Evolutionary conservation across 805 yeast species (phyloP), one percentile per base, ranked within the genome.

Genomic region (Debaryomyces hansenii): DNA sequence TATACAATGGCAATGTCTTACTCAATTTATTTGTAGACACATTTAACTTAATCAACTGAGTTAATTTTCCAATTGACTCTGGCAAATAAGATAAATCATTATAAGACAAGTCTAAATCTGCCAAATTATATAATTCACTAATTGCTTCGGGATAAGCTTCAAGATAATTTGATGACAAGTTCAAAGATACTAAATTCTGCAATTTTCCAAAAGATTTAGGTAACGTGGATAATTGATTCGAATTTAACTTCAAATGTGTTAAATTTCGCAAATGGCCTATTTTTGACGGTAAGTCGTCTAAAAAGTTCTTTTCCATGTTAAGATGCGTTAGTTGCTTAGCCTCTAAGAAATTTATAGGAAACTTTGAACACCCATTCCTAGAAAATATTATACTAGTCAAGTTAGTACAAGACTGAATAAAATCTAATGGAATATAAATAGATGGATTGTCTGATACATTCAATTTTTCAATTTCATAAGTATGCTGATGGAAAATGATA

Each of bases 381-480:
- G 87, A 82, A 71, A 84, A 88, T 46, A 82, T 77, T 50, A 90
- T 73, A 44, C 80, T 78, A 21, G 79, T 75, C 57, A 90, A 72
- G 57, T 87, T 87, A 35, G 82, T 78, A 53, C 96, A 88, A 20
- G 85, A 80, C 60, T 90, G 96, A 57, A 91, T 83, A 61, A 91
- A 91, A 59, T 90, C 96, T 45, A 82, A 69, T 0, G 97, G 96
- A 29, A 91, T 71, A 48, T 83, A 81, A 44, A 92, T 84, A 14
- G 95, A 86, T 4, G 96, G 96, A 61, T 91, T 91, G 51, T 85
- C 82, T 2, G 95, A 86, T 7, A 90, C 89, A 63, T 91, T 92
- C 50, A 91, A 72, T 50, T 84, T 77, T 55, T 86, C 87, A 47
- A 91, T 89, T 51, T 88, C 92, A 46, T 84, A 79, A 0, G 96